Evolutionary conservation across 495 filamentous ascomycete genomes (phyloP).

Genomic region (Aspergillus mulundensis): DNA sequence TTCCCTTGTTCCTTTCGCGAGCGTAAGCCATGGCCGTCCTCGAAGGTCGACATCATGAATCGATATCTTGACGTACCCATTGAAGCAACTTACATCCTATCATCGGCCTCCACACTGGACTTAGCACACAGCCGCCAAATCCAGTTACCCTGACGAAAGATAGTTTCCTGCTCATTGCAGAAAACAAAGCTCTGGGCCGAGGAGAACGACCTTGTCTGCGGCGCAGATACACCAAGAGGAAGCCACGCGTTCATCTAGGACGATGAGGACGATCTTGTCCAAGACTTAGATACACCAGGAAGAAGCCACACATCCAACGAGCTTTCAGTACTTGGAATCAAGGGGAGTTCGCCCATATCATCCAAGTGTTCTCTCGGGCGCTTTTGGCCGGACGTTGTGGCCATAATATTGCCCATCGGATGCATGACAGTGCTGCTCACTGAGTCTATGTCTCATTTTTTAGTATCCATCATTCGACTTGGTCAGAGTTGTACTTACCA

Average conservation of each 20-base stretch:
- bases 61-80: background rate
- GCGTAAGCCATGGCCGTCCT: background rate
- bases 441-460: constrained; percentile 38
- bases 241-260: background rate
- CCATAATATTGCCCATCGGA: constrained; percentile 60
- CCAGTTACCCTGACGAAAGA: background rate
- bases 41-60: background rate
- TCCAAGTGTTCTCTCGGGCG: constrained; percentile 19
- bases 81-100: background rate
- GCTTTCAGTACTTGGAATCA: constrained; percentile 39
- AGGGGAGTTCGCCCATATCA: constrained; percentile 8
- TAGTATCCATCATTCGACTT: background rate
- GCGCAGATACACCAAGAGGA: no score
- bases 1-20: background rate
- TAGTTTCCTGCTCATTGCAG: background rate
- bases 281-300: constrained; percentile 21
- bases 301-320: constrained; percentile 64
- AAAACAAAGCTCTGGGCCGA: background rate
- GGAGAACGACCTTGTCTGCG: no score
- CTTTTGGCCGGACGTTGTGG: constrained; percentile 69
- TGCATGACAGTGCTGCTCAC: constrained; percentile 65
- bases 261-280: background rate
- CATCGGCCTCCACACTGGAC: background rate
- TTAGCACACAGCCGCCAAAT: background rate
- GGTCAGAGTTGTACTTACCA: constrained; percentile 27